A percentile compares a stretch with the other conserved stretches of the same genome.
phyloP scores from a whole-genome alignment of 441 rosid species.

The Viola pubescens region DNA sequence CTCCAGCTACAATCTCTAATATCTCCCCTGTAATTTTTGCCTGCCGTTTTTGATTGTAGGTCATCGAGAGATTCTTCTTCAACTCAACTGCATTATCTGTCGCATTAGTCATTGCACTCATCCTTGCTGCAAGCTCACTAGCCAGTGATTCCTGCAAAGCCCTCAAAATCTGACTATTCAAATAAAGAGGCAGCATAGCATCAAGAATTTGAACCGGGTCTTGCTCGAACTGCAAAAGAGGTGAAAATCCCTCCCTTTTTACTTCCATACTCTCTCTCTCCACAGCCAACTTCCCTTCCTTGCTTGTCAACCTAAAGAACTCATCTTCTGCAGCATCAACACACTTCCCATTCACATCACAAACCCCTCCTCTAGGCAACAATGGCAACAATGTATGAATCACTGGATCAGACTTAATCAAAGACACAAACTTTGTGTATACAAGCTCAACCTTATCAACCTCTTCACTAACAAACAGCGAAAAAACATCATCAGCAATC shows the following conservation, averaged over 20 bases:
- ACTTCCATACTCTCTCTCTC: conserved; percentile 49
- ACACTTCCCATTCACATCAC: conserved; percentile 57
- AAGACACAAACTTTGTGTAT: conserved; percentile 70
- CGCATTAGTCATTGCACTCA: conserved; percentile 86
- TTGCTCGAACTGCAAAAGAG: conserved; percentile 72
- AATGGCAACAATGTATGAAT: conserved; percentile 66
- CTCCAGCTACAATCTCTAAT: conserved; percentile 80
- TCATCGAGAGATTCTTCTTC: conserved; percentile 45
- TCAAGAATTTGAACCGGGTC: conserved; percentile 86
- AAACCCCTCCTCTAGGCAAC: conserved; percentile 59
- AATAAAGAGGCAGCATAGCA: conserved; percentile 72
- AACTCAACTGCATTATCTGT: conserved; percentile 65
- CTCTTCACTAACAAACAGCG: conserved; percentile 64
- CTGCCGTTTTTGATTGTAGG: conserved; percentile 66
- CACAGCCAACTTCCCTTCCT: conserved; percentile 59
- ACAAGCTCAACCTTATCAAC: conserved; percentile 84
- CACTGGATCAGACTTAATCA: conserved; percentile 61
- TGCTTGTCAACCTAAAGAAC: conserved; percentile 59
- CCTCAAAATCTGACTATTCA: conserved; percentile 80
- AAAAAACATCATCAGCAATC: conserved; percentile 70
- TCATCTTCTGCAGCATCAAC: conserved; percentile 79
- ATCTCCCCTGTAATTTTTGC: conserved; percentile 83
- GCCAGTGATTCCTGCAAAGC: conserved; percentile 78
- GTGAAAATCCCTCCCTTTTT: conserved; percentile 30
- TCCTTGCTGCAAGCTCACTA: conserved; percentile 77